Evolutionary conservation across 75 land plant species (phyloP).

Genomic region (Selaginella moellendorffii): DNA sequence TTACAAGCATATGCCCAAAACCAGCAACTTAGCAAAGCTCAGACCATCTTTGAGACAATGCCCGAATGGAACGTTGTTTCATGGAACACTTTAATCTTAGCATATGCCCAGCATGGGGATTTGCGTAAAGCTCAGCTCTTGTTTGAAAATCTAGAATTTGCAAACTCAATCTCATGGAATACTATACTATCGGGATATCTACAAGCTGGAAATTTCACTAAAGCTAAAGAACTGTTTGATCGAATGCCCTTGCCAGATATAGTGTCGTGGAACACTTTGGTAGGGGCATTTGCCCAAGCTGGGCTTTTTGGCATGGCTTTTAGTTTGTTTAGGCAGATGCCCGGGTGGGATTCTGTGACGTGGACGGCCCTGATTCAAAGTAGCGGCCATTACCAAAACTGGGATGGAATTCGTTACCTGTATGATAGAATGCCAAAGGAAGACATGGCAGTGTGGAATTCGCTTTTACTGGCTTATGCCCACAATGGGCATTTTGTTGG

Average conservation of each 20-base stretch:
- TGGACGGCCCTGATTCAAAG: not conserved
- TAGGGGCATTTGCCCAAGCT: slow-evolving; percentile 33
- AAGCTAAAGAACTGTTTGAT: slow-evolving; percentile 27
- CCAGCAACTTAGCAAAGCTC: slow-evolving; percentile 29
- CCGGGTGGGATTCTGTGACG: not conserved
- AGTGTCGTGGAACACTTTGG: slow-evolving; percentile 47
- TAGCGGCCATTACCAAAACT: not conserved
- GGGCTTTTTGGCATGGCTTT: slow-evolving; percentile 36
- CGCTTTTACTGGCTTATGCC: not conserved
- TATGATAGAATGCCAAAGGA: not conserved
- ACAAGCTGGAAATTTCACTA: slow-evolving; percentile 20
- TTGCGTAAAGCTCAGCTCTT: not conserved
- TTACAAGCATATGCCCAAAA: slow-evolving; percentile 21
- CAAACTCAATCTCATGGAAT: slow-evolving; percentile 1
- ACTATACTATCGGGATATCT: slow-evolving; percentile 31
- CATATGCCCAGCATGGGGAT: not conserved
- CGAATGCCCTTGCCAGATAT: slow-evolving; percentile 22
- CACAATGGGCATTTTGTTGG: not conserved
- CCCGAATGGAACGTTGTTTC: slow-evolving; percentile 20
- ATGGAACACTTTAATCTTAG: slow-evolving; percentile 8
- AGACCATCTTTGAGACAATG: slow-evolving; percentile 33
- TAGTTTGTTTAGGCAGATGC: slow-evolving; percentile 27
- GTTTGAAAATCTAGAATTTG: not conserved
- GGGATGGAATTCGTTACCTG: not conserved
- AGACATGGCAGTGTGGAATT: not conserved